These are phyloP conservation scores for Yarrowia sp. DNA, from an alignment of 805 yeast genomes.

Conservation along the genomic window DNA sequence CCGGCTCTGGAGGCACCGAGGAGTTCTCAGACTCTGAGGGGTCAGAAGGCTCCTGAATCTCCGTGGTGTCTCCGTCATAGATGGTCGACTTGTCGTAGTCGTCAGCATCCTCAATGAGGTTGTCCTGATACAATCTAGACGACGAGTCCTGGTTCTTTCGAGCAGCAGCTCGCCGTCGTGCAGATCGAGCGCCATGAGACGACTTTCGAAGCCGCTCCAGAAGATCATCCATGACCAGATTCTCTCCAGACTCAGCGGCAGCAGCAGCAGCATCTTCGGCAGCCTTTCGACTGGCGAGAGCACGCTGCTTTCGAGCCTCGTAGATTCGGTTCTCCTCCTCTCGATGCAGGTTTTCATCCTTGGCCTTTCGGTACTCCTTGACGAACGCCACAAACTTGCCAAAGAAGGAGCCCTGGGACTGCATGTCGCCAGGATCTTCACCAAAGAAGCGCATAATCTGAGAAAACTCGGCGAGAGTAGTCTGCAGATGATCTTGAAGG, in stretches of 20 bases:
- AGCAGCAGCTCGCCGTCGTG: slow-evolving; percentile 75
- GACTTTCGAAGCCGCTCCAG: slow-evolving; percentile 85
- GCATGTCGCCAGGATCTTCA: slow-evolving; percentile 75
- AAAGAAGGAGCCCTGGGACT: slow-evolving; percentile 68
- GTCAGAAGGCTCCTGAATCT: not conserved
- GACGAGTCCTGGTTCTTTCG: slow-evolving; percentile 56
- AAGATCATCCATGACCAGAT: slow-evolving; percentile 75
- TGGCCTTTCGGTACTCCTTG: slow-evolving; percentile 74
- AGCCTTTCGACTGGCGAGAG: slow-evolving; percentile 43
- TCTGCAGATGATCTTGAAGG: slow-evolving; percentile 59
- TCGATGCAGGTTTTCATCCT: slow-evolving; percentile 67
- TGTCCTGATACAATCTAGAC: slow-evolving; percentile 35
- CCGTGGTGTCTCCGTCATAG: slow-evolving; percentile 1
- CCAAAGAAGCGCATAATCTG: slow-evolving; percentile 80
- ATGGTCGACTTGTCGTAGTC: slow-evolving; percentile 17
- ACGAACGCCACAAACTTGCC: slow-evolving; percentile 77
- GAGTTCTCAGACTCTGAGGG: too few relatives aligned
- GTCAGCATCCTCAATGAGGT: slow-evolving; percentile 28
- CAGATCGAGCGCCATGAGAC: slow-evolving; percentile 70
- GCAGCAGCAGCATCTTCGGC: slow-evolving; percentile 40
- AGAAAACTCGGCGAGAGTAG: slow-evolving; percentile 64
- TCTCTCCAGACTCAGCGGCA: slow-evolving; percentile 38
- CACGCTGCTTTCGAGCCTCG: slow-evolving; percentile 68
- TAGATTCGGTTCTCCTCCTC: slow-evolving; percentile 80
- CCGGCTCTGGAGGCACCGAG: too few relatives aligned